Evolutionary conservation across 2,329 filamentous ascomycete genomes (phyloP).

Genomic region (Colletotrichum somersetense): DNA sequence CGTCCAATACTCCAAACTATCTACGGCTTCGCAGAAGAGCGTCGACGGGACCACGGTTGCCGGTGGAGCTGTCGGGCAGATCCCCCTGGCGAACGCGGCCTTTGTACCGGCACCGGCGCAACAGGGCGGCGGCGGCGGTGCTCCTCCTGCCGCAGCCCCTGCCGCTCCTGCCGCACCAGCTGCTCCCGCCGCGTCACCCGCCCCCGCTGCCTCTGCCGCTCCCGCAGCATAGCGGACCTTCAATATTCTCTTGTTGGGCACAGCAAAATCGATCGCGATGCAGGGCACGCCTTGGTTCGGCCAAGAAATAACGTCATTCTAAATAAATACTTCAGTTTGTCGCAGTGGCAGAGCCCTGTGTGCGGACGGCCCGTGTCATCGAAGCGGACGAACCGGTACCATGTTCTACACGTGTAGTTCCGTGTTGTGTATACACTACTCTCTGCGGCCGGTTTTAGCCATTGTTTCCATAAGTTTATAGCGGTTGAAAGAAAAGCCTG

Average conservation of each 20-base stretch:
- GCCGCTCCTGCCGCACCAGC: not conserved
- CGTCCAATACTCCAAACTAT: constrained; percentile 47
- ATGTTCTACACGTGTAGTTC: constrained; percentile 27
- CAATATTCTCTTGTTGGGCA: not conserved
- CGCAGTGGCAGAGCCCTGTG: not conserved
- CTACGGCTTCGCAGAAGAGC: constrained; percentile 43
- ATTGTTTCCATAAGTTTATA: not conserved
- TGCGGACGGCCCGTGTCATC: not conserved
- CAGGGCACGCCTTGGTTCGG: not conserved
- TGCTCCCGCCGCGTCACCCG: not conserved
- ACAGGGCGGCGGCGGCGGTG: constrained; percentile 1
- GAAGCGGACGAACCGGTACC: not conserved
- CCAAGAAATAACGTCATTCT: not conserved
- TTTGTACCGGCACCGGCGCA: constrained; percentile 46
- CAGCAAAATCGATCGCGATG: constrained; percentile 2
- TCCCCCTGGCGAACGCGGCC: constrained; percentile 48
- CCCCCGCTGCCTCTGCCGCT: not conserved
- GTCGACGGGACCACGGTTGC: constrained; percentile 47
- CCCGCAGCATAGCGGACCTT: not conserved
- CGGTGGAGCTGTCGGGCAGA: constrained; percentile 48
- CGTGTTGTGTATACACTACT: constrained; percentile 10
- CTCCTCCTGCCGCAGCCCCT: constrained; percentile 8
- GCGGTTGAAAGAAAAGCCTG: not conserved
- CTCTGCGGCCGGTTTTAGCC: not conserved
- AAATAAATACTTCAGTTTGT: not conserved